Evolutionary conservation across 2,329 filamentous ascomycete species (phyloP), one percentile per base, ranked within the genome.

Genomic region (Epicoccum nigrum): DNA sequence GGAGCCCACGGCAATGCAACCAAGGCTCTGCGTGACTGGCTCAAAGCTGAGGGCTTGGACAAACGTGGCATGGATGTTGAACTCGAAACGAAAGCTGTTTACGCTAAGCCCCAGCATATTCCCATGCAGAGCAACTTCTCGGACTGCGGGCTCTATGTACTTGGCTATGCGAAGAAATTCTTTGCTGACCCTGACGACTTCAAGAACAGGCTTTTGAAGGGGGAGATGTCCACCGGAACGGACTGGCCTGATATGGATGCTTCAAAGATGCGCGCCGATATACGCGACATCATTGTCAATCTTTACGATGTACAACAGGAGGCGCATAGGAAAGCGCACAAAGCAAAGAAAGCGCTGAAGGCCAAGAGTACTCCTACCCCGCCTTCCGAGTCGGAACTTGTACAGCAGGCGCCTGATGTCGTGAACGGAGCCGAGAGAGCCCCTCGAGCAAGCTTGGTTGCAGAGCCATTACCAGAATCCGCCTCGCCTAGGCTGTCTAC

Each of bases 81-180:
- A 9, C 67, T 72, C n/a, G 71, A 69, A 4, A 62, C 74, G 9
- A 77, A 78, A 55, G 84, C 83, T 4, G 85, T 89, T 78, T 91
- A 85, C 31, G 90, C 89, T 4, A 88, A 67, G 30, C 44, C 83
- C 53, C 28, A 55, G 12, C 79, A 82, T 7, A 87, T 97, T 12
- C 93, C 94, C 0, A 76, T 83, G 54, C 94, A 99, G 71, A 76
- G 84, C 40, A 97, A 99, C 67, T 89, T 82, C 61, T 92, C 84
- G 55, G 94, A 99, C 69, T 99, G 94, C 65, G 94, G 94, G 7
- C 77, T 97, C 0, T 99, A 89, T 62, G 77, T 97, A 3, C 77
- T 97, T 4, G 88, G 87, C 2, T 99, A 97, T 65, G 80, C 96
- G 45, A 83, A 91, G 58, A 86, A 89, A 57, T 96, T 99, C 57